A percentile compares a stretch with the other conserved stretches of the same genome.
These are phyloP conservation scores for Populus nigra DNA, from an alignment of 345 rosid genomes.

Conservation along the genomic window DNA sequence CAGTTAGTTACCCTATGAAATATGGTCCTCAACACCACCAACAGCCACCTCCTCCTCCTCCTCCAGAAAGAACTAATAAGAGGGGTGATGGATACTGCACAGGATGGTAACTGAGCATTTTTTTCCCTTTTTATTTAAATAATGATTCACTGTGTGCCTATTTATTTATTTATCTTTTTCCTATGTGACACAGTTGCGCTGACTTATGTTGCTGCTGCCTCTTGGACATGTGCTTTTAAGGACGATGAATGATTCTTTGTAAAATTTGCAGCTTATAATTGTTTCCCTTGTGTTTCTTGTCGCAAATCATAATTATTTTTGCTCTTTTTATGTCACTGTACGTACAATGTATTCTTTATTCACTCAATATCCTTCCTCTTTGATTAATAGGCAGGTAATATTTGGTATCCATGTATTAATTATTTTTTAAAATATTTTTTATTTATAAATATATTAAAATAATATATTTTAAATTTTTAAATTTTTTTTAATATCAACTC, in stretches of 20 bases:
- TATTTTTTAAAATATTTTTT: no score
- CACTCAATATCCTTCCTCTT: background rate
- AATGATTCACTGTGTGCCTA: background rate
- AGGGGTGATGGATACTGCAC: conserved; percentile 13
- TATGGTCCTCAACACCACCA: background rate
- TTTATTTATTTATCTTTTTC: background rate
- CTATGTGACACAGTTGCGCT: conserved; percentile 1
- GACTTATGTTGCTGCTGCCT: conserved; percentile 24
- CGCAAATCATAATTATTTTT: background rate
- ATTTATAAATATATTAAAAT: no score
- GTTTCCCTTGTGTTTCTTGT: background rate
- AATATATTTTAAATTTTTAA: no score
- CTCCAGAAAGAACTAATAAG: background rate
- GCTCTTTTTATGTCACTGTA: background rate
- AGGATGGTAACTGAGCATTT: conserved; percentile 11
- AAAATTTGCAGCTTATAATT: background rate
- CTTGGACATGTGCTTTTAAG: conserved; percentile 23
- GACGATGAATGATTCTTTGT: background rate
- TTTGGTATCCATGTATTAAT: no score
- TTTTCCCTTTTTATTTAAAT: background rate
- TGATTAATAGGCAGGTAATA: no score
- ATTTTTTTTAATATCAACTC: no score
- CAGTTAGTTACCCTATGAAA: conserved; percentile 22
- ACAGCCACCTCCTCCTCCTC: background rate
- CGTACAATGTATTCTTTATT: background rate